Evolutionary conservation across 179 eudicot species (phyloP).

Genomic region (Spergularia azorica): DNA sequence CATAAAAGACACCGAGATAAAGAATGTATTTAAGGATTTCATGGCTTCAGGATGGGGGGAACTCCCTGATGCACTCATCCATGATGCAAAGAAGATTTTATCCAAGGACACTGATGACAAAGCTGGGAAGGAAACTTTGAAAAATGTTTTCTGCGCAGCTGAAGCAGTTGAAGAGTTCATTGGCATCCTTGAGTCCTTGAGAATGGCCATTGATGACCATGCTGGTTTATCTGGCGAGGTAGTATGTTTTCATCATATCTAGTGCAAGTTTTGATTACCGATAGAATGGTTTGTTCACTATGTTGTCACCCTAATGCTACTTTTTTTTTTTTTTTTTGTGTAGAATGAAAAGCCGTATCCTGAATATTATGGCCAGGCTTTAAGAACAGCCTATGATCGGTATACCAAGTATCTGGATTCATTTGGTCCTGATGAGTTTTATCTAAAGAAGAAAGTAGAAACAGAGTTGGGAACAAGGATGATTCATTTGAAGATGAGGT

Average conservation of each 20-base stretch:
- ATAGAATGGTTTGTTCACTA: background rate
- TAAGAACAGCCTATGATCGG: conserved; percentile 56
- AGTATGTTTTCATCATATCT: conserved; percentile 8
- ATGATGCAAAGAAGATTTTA: conserved; percentile 58
- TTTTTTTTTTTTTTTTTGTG: background rate
- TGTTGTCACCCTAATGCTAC: background rate
- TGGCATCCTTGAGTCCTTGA: conserved; percentile 64
- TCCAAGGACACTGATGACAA: conserved; percentile 68
- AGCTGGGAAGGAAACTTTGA: conserved; percentile 60
- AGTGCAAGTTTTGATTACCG: background rate
- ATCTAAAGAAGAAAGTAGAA: conserved; percentile 85
- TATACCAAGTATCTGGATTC: conserved; percentile 71
- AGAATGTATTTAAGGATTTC: conserved; percentile 63
- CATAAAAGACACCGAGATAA: conserved; percentile 65
- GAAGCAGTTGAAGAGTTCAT: conserved; percentile 88
- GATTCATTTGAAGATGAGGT: conserved; percentile 93
- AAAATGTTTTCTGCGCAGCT: conserved; percentile 77
- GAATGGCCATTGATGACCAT: conserved; percentile 76
- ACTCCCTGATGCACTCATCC: conserved; percentile 53
- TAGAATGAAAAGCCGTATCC: conserved; percentile 74
- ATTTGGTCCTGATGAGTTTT: conserved; percentile 78
- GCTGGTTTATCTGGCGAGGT: conserved; percentile 90
- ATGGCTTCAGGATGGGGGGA: conserved; percentile 88
- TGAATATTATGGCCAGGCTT: conserved; percentile 51
- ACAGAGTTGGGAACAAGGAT: conserved; percentile 72